Base-by-base conservation (phyloP, 2,329 filamentous ascomycete genomes). In the Hymenotorrendiella dingleyae region DNA sequence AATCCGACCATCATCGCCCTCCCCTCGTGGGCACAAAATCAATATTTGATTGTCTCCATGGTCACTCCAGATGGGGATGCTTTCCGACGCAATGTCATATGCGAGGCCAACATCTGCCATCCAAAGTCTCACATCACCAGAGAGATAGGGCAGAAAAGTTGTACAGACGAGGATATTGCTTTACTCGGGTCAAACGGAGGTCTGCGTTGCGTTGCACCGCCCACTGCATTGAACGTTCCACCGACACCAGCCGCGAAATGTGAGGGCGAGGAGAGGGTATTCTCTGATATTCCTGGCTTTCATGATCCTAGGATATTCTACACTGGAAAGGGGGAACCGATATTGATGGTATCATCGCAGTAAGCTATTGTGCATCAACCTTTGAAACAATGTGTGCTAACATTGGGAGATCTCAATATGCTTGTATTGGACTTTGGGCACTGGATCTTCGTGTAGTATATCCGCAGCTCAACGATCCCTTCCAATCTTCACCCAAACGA, bases 281-380 rank as follows among this genome's bases (percentile, higher is more conserved):
- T 64, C 35, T 57, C 59, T 2, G 61, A 65, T 48, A 63, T 67
- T 30, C 58, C 63, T n/a, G 64, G 64, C 6, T 66, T 67, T 43
- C 64, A 67, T 46, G 64, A 67, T 50, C 64, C 64, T 5, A 53
- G 64, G n/a, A 51, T 65, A 17, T 65, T 67, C 37, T 67, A 64
- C 54, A 62, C 60, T 26, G 64, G 61, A 6, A 59, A 60, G 42
- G 64, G 64, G 1, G 64, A 66, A 44, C 64, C 63, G 1, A 47
- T 67, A 28, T 57, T 66, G 46, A 64, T 64, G 50, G 50, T 65
- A 14, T 64, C 62, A 29, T 64, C 61, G 6, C 62, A 64, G 61
- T 63, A 50, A 38, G 58, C 22, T n/a, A n/a, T n/a, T n/a, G n/a
- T n/a, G n/a, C n/a, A n/a, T n/a, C n/a, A n/a, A n/a, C n/a, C n/a